Percentiles rank a stretch among this genome's conserved stretches.
Conservation (phyloP, 1,284 basidiomycete genomes). For the Pseudozyma hubeiensis region DNA sequence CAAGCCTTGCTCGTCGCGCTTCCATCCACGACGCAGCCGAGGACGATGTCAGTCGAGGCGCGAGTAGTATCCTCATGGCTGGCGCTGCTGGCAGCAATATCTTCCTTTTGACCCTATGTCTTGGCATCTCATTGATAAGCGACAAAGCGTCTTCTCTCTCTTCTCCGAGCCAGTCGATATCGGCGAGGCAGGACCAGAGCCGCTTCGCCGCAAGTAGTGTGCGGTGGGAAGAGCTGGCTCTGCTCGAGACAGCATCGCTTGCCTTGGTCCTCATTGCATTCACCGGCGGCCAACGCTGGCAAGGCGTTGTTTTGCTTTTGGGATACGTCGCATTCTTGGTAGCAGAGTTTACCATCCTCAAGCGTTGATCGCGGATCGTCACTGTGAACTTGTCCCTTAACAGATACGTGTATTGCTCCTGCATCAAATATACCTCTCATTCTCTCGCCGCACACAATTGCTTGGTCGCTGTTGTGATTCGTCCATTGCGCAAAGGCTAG, state of each 20-base stretch:
- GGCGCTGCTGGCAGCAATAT: conserved; percentile 67
- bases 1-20: conserved; percentile 29
- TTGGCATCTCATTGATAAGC: conserved; percentile 62
- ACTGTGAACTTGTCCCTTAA: no score
- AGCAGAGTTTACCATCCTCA: conserved; percentile 43
- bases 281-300: conserved; percentile 45
- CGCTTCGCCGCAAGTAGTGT: conserved; percentile 31
- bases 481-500: not conserved
- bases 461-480: no score
- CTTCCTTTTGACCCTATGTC: conserved; percentile 66
- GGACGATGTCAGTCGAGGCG: conserved; percentile 44
- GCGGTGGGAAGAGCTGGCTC: conserved; percentile 37
- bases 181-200: conserved; percentile 4
- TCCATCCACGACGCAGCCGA: conserved; percentile 31
- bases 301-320: conserved; percentile 41
- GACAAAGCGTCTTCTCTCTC: conserved; percentile 6
- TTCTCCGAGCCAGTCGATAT: not conserved
- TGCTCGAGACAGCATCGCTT: conserved; percentile 37
- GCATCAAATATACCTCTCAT: no score
- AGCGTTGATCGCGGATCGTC: conserved; percentile 16
- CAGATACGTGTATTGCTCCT: no score
- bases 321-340: conserved; percentile 51
- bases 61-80: conserved; percentile 64
- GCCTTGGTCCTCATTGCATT: conserved; percentile 47
- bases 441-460: no score